Evolutionary conservation across 2,329 filamentous ascomycete genomes (phyloP), one percentile per base, ranked within the genome.

Genomic region (Trichoderma koningiopsis): DNA sequence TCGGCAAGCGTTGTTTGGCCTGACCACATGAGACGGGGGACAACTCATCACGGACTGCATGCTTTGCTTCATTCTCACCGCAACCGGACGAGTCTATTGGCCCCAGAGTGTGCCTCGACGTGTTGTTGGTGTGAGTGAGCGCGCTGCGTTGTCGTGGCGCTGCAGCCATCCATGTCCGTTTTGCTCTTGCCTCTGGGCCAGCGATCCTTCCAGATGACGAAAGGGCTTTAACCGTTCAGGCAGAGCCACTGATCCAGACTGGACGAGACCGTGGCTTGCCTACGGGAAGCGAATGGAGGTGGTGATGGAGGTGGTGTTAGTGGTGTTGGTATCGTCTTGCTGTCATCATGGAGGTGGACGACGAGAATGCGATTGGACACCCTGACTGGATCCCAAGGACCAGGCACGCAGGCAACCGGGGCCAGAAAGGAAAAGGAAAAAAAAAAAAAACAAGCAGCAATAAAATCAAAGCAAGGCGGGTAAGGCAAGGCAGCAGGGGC

Each of bases 21-120:
- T 27, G 58, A 49, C 66, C 16, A 55, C 66, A 68, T 14, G 57
- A 37, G 66, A 61, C 66, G 61, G 14, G 57, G 27, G 66, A 61
- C 66, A 68, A 49, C 66, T 68, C 66, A 68, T 56, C 66, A 68
- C 24, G 31, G 56, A 49, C 63, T 58, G 63, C 63, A 66, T 66
- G 63, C 22, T 56, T 35, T 24, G 58, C 57, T 60, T 68, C 43
- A 19, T 56, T 47, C 66, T 68, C 57, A 62, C 66, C 57, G 66
- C 66, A 68, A 68, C 49, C 57, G 35, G 58, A n/a, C 27, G 27
- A 66, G 31, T 22, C 63, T 16, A 66, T 66, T 66, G 63, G 63
- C 13, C 31, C 56, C 31, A 13, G 33, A 49, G 31, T 49, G 62
- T 66, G 63, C 40, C 53, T 47, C 63, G 53, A 58, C 53, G 13